Base-by-base conservation (phyloP, 2,329 filamentous ascomycete species). In the Xylaria sp. region DNA sequence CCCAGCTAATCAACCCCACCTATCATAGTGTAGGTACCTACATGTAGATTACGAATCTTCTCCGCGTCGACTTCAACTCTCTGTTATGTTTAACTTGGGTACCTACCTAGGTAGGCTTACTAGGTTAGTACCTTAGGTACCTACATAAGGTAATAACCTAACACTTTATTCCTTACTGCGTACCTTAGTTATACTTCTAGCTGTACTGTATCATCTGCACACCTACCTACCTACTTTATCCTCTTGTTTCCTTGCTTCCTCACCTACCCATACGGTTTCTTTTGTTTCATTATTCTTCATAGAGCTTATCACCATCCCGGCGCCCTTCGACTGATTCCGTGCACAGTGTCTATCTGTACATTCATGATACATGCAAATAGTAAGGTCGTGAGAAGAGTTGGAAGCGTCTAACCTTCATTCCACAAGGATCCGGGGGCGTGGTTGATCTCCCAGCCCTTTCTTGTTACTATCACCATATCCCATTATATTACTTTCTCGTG, bases 371-470 rank as follows among this genome's bases (percentile, higher is more conserved):
- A n/a, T 54, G 25, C 45, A 29, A 15, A 38, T 38, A 42, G 39
- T 36, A 13, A 25, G 27, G 17, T 36, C 33, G 20, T 39, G 17
- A 25, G 39, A 29, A 38, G 9, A 17, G 3, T 22, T n/a, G n/a
- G n/a, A n/a, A n/a, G n/a, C n/a, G 20, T 27, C 50, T 39, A 61
- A 11, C 57, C 42, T 44, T 36, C 63, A 65, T 61, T 65, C 63
- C 63, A 56, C 10, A 42, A 20, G 42, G 31, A 65, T 60, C 62
- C 25, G 49, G 31, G 56, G 39, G 45, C 49, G 56, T 54, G 47
- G 60, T 55, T 49, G 29, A 59, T 7, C 25, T 25, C 22, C 64
- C 29, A 54, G 38, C 50, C 60, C 39, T 38, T 39, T 59, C 31
- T 57, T 42, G 17, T 25, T 44, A 51, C 27, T 27, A 7, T 33